Base-by-base conservation (phyloP, 208 protist species). In the Trypanosoma mega region DNA sequence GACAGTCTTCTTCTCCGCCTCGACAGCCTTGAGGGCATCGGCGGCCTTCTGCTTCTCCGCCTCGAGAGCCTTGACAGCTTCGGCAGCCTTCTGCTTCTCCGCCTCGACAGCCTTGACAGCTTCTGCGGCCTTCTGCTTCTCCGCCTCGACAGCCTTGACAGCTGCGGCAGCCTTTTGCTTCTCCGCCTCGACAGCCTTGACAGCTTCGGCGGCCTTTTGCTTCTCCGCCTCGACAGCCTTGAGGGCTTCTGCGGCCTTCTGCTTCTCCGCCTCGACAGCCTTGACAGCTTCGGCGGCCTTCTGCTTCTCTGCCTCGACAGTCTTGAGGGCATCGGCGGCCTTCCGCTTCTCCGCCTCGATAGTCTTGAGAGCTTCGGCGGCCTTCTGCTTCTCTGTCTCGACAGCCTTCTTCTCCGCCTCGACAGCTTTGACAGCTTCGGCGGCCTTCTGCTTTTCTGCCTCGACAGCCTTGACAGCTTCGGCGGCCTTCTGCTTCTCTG, bases 211-310 rank as follows among this genome's bases (percentile, higher is more conserved):
- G 3, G 37, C 39, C 41, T 43, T 56, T 16, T 52, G 26, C 37
- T 68, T 54, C 41, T 52, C 45, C 2, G 51, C 37, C 41, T 68
- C 29, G 12, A 43, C 29, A 30, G 61, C 49, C 31, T 64, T 57
- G 2, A 27, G 9, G 2, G 49, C 58, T 3, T 59, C 41, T 1
- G 41, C 27, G 8, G 44, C 20, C 12, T 31, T 41, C n/a, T 55
- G 2, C 4, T 48, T 46, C 4, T n/a, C 24, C 7, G 37, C 51
- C 12, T 66, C 21, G 30, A 63, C 30, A 4, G 56, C 27, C 29
- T 46, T 54, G 7, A 46, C 18, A 2, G 24, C 8, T 24, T 51
- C 34, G 9, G 54, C 24, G 6, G 45, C 27, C 24, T 27, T 37
- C 16, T 59, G 3, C n/a, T 59, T 51, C 39, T 55, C 20, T 8